Conservation (phyloP, 768 basidiomycete genomes). For the Boletus barrowsii region DNA sequence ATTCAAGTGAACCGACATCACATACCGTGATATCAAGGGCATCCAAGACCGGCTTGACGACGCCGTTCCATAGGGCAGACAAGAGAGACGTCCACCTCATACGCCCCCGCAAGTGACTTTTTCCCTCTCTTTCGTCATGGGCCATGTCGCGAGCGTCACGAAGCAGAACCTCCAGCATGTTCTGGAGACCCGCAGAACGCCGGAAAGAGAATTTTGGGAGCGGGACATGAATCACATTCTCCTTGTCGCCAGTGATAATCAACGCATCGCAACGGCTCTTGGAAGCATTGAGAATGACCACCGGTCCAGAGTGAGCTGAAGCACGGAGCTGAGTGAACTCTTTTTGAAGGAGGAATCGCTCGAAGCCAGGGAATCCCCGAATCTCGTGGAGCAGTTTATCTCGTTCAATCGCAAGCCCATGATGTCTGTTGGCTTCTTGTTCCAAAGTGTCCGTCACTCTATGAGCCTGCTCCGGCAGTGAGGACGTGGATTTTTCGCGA, state of each 20-base stretch:
- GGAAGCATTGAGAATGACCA: background rate
- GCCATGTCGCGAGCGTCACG: background rate
- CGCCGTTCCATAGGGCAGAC: constrained; percentile 7
- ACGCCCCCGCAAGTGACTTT: background rate
- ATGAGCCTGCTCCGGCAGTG: background rate
- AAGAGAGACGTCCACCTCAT: background rate
- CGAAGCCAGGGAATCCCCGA: constrained; percentile 2
- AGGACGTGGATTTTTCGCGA: background rate
- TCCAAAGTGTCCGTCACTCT: background rate
- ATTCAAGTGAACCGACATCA: background rate
- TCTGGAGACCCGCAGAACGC: background rate
- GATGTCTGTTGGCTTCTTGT: constrained; percentile 1
- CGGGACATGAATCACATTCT: constrained; percentile 3
- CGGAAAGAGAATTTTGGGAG: background rate
- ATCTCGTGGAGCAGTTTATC: background rate
- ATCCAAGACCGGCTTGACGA: constrained; percentile 9
- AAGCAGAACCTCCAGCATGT: background rate
- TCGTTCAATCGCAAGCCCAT: constrained; percentile 2
- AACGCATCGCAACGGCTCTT: constrained; percentile 33
- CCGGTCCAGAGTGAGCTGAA: background rate
- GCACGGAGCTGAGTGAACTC: constrained; percentile 1
- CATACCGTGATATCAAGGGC: constrained; percentile 1
- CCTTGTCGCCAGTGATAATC: background rate
- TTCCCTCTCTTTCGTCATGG: background rate
- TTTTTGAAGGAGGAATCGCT: constrained; percentile 3